Evolutionary conservation across 2,329 filamentous ascomycete genomes (phyloP).

Genomic region (Fusarium anguioides): DNA sequence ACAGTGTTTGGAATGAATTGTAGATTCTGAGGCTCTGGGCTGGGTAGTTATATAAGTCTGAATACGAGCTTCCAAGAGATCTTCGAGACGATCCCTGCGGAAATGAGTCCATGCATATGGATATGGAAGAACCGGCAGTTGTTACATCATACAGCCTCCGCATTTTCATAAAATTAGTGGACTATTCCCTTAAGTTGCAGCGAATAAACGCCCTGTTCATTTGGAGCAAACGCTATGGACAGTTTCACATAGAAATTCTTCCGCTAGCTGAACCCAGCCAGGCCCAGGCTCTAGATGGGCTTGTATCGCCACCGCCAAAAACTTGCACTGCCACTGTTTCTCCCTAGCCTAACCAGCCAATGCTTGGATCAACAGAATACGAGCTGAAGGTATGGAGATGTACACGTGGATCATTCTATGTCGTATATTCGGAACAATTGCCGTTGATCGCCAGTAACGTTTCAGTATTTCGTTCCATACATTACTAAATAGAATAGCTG

Average conservation of each 20-base stretch:
- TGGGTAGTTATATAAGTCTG: conserved; percentile 15
- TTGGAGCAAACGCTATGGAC: background rate
- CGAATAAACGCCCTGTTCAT: background rate
- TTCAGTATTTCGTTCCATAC: background rate
- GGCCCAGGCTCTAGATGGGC: too few relatives aligned
- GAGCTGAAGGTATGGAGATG: background rate
- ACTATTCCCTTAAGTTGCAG: background rate
- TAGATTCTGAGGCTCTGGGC: background rate
- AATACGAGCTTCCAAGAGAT: conserved; percentile 28
- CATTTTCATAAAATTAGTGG: background rate
- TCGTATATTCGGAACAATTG: background rate
- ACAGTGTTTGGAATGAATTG: background rate
- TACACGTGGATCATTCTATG: background rate
- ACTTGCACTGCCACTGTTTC: conserved; percentile 5
- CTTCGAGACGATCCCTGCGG: conserved; percentile 24
- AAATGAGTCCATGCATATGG: conserved; percentile 1
- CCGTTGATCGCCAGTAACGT: conserved; percentile 6
- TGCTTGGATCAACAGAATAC: background rate
- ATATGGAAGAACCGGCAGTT: conserved; percentile 7
- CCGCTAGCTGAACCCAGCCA: background rate
- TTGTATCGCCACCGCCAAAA: background rate
- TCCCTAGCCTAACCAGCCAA: too few relatives aligned
- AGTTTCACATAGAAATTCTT: conserved; percentile 15
- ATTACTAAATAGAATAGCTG: too few relatives aligned
- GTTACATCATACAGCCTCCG: conserved; percentile 31